Percentiles rank a stretch among this genome's conserved stretches.
Conservation (phyloP, 306 rosid species). For the Fragaria vesca region DNA sequence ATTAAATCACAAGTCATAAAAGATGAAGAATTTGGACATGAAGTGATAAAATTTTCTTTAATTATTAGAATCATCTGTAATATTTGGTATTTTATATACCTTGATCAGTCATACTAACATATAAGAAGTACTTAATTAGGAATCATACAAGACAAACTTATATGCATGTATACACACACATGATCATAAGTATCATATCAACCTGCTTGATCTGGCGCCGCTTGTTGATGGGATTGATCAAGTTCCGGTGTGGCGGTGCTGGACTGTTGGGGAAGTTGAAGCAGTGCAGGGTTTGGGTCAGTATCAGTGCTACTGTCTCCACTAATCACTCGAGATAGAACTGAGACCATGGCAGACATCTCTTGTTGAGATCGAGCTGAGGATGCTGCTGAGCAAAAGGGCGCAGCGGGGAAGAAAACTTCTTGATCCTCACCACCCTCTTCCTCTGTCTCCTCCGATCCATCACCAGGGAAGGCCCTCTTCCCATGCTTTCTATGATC, state of each 20-base stretch:
- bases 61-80: neutral
- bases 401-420: slow-evolving; percentile 24
- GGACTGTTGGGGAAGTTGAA: neutral
- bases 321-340: slow-evolving; percentile 59
- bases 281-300: slow-evolving; percentile 5
- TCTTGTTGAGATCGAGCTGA: slow-evolving; percentile 59
- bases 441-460: slow-evolving; percentile 49
- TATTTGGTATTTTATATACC: neutral
- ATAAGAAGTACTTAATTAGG: neutral
- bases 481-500: slow-evolving; percentile 42
- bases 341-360: slow-evolving; percentile 67
- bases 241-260: slow-evolving; percentile 1
- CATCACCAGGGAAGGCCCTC: slow-evolving; percentile 42
- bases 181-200: neutral
- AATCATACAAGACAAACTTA: neutral
- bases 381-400: slow-evolving; percentile 48
- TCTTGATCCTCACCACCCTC: slow-evolving; percentile 16
- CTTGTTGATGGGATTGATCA: slow-evolving; percentile 33
- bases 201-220: slow-evolving; percentile 45
- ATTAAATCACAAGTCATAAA: neutral
- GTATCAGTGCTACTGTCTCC: slow-evolving; percentile 29
- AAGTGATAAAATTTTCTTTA: neutral
- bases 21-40: neutral
- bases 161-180: too few species aligned
- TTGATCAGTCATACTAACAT: neutral